Conservation (phyloP, 2,329 filamentous ascomycete species). For the Hymenoscyphus salicellus region DNA sequence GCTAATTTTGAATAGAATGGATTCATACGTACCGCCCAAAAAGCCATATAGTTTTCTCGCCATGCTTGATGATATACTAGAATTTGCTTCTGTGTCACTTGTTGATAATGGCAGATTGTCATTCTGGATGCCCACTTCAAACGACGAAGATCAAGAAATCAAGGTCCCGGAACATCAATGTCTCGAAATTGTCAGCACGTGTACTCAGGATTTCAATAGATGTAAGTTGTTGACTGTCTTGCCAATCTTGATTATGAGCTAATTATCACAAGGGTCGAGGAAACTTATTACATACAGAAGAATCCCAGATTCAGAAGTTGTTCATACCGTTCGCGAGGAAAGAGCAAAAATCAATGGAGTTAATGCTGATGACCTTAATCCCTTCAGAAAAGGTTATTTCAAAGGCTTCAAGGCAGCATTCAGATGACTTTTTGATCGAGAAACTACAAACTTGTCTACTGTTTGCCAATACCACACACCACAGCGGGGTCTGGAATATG, state of each 20-base stretch:
- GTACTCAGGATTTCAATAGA: constrained; percentile 84
- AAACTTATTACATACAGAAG: constrained; percentile 83
- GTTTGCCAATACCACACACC: not conserved
- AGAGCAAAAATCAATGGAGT: constrained; percentile 42
- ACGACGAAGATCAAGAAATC: constrained; percentile 73
- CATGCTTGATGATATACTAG: constrained; percentile 85
- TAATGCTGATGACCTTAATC: constrained; percentile 65
- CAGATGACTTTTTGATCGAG: constrained; percentile 13
- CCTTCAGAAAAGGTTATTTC: constrained; percentile 56
- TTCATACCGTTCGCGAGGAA: constrained; percentile 30
- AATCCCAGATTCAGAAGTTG: constrained; percentile 57
- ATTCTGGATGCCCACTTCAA: constrained; percentile 97
- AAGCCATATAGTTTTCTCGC: constrained; percentile 87
- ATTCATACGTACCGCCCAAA: constrained; percentile 80
- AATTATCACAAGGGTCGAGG: constrained; percentile 65
- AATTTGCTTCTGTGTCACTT: constrained; percentile 73
- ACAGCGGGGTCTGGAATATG: not conserved
- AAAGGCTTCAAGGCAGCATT: constrained; percentile 39
- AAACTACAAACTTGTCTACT: not conserved
- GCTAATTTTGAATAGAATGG: constrained; percentile 42
- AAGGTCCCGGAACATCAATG: constrained; percentile 72
- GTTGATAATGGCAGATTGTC: constrained; percentile 77
- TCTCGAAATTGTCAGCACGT: constrained; percentile 70
- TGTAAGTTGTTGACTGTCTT: constrained; percentile 51
- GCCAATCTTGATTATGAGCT: constrained; percentile 13